Percentiles rank a stretch among this genome's conserved stretches.
phyloP scores from a whole-genome alignment of 371 early-diverging fungal genomes.

The Fennellomyces sp. region DNA sequence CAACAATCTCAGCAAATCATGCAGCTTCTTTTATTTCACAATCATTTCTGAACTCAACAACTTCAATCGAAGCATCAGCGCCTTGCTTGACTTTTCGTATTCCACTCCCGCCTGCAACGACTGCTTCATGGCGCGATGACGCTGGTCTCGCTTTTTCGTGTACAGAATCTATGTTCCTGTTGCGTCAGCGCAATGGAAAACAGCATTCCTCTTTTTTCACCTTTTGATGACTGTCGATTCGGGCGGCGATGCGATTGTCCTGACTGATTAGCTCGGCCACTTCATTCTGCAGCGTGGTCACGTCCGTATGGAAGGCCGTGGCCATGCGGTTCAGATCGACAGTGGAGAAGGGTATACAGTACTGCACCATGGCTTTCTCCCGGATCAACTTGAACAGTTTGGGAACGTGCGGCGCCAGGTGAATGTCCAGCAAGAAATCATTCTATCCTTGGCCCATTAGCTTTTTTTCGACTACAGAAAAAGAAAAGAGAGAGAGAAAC shows the following conservation, averaged over 20 bases:
- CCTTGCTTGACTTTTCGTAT: slow-evolving; percentile 61
- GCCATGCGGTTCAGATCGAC: slow-evolving; percentile 86
- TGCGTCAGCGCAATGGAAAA: too few relatives aligned
- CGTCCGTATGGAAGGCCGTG: slow-evolving; percentile 61
- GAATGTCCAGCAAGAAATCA: slow-evolving; percentile 73
- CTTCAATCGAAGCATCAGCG: slow-evolving; percentile 61
- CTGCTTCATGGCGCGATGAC: slow-evolving; percentile 65
- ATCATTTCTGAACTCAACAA: slow-evolving; percentile 42
- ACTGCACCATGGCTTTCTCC: slow-evolving; percentile 80
- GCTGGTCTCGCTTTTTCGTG: slow-evolving; percentile 66
- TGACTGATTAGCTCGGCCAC: slow-evolving; percentile 65
- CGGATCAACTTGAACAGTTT: slow-evolving; percentile 69
- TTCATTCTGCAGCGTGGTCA: slow-evolving; percentile 70
- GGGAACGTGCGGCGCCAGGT: slow-evolving; percentile 72
- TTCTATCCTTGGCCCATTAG: slow-evolving; percentile 35
- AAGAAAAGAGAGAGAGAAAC: neutral
- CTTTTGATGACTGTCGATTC: slow-evolving; percentile 88
- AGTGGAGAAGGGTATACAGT: slow-evolving; percentile 77
- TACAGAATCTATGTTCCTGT: slow-evolving; percentile 44
- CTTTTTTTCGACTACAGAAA: neutral
- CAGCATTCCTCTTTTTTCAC: too few relatives aligned
- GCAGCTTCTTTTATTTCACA: slow-evolving; percentile 1
- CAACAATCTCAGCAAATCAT: neutral
- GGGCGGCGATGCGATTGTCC: slow-evolving; percentile 63
- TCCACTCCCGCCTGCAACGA: slow-evolving; percentile 63